Percentiles rank a stretch among this genome's conserved stretches.
Conservation (phyloP, 192 early-diverging fungal genomes). For the Podochytrium sp. region DNA sequence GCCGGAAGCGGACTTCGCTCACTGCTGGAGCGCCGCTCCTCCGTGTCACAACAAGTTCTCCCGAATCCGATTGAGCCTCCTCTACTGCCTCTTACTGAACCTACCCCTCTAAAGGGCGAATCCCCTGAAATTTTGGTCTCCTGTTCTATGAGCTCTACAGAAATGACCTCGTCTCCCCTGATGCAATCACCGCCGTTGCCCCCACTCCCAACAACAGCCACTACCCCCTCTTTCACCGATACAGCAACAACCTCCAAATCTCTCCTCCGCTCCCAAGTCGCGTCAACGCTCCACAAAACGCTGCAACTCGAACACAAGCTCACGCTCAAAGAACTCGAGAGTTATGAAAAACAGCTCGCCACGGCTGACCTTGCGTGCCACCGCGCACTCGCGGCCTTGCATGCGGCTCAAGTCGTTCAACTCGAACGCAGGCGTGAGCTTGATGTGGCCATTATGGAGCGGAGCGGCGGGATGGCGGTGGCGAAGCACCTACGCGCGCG, state of each 20-base stretch:
- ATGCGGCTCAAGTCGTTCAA: slow-evolving; percentile 18
- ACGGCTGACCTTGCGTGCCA: slow-evolving; percentile 10
- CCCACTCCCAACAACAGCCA: not conserved
- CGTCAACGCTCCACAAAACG: slow-evolving; percentile 34
- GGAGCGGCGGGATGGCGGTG: slow-evolving; percentile 15
- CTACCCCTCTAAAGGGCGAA: too few species aligned
- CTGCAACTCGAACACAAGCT: slow-evolving; percentile 32
- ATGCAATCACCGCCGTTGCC: not conserved
- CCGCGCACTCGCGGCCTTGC: slow-evolving; percentile 12
- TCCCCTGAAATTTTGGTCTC: too few species aligned
- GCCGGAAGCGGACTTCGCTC: too few species aligned
- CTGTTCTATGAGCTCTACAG: too few species aligned
- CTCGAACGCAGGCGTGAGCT: slow-evolving; percentile 26
- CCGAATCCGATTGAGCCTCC: too few species aligned
- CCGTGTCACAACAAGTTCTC: too few species aligned
- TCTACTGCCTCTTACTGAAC: too few species aligned
- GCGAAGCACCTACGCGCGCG: slow-evolving; percentile 9
- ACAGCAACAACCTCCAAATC: not conserved
- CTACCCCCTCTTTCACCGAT: not conserved
- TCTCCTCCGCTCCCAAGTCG: slow-evolving; percentile 28
- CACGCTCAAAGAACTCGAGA: slow-evolving; percentile 22
- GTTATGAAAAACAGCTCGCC: slow-evolving; percentile 27
- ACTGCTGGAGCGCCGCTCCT: too few species aligned
- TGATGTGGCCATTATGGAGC: slow-evolving; percentile 25
- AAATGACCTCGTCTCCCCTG: not conserved